Conservation (phyloP, 257 asterid species). For the Ophiorrhiza pumila region DNA sequence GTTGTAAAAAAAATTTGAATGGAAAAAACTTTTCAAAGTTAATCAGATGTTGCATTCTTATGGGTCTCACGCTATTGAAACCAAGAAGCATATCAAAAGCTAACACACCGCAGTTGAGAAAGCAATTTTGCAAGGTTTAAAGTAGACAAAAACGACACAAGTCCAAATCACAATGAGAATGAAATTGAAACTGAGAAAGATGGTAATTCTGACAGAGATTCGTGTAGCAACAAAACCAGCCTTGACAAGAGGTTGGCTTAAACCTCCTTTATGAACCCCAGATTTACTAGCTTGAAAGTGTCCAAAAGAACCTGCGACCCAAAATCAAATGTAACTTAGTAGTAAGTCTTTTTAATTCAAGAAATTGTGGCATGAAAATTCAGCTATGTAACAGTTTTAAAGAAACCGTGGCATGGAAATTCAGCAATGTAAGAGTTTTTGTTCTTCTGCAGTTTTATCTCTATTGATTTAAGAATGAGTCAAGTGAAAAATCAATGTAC, state of each 20-base stretch:
- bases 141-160: not conserved
- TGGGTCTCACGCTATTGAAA: not conserved
- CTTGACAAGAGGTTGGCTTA: slow-evolving; percentile 68
- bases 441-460: not conserved
- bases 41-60: not conserved
- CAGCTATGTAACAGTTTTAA: not conserved
- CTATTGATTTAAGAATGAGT: not conserved
- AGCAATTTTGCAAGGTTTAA: not conserved
- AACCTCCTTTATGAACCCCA: slow-evolving; percentile 91
- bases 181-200: not conserved
- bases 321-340: not conserved
- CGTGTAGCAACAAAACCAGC: slow-evolving; percentile 97
- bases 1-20: not conserved
- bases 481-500: not conserved
- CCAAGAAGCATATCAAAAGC: not conserved
- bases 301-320: slow-evolving; percentile 82
- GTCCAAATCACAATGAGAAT: not conserved
- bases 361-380: not conserved
- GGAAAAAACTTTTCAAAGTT: not conserved
- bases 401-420: not conserved
- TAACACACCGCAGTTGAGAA: not conserved
- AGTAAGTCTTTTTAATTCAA: not conserved
- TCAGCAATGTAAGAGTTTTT: not conserved
- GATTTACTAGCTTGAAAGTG: slow-evolving; percentile 97
- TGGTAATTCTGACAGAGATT: slow-evolving; percentile 62